Conservation (phyloP, 768 basidiomycete species). For the Artomyces pyxidatus region DNA sequence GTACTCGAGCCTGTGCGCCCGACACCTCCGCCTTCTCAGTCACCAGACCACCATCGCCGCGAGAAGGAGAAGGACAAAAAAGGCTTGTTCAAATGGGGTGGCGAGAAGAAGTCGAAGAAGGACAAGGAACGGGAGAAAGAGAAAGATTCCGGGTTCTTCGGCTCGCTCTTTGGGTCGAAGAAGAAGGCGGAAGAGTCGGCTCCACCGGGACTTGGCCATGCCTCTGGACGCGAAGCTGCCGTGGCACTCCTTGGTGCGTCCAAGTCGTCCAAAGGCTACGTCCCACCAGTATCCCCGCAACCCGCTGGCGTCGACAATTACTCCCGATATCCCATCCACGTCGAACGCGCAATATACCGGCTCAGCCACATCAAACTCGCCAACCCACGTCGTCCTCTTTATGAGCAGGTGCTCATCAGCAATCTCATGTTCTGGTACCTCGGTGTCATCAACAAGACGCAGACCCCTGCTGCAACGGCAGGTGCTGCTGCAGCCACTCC, state of each 20-base stretch:
- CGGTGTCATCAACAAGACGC: slow-evolving; percentile 92
- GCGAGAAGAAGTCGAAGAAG: slow-evolving; percentile 39
- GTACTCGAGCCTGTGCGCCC: slow-evolving; percentile 6
- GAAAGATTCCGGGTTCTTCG: slow-evolving; percentile 83
- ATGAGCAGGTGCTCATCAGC: slow-evolving; percentile 92
- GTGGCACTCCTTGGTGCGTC: slow-evolving; percentile 79
- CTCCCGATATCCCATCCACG: slow-evolving; percentile 94
- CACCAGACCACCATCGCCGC: slow-evolving; percentile 17
- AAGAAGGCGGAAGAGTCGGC: slow-evolving; percentile 78
- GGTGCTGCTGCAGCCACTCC: slow-evolving; percentile 30
- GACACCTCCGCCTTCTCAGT: slow-evolving; percentile 13
- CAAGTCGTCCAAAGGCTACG: slow-evolving; percentile 64
- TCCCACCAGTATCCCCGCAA: slow-evolving; percentile 55
- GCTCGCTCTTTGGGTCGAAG: slow-evolving; percentile 79
- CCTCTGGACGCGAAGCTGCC: slow-evolving; percentile 78
- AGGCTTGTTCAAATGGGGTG: slow-evolving; percentile 38
- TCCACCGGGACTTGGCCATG: slow-evolving; percentile 26
- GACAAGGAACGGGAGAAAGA: slow-evolving; percentile 45
- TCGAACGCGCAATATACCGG: slow-evolving; percentile 95
- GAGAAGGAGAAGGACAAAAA: slow-evolving; percentile 60
- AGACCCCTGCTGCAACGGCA: slow-evolving; percentile 30
- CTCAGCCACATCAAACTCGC: slow-evolving; percentile 98
- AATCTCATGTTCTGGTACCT: slow-evolving; percentile 99
- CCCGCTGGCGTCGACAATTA: slow-evolving; percentile 32
- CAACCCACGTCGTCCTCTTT: slow-evolving; percentile 91